These are phyloP conservation scores for Globisporangium canariense DNA, from an alignment of 352 stramenopile genomes.

Conservation along the genomic window DNA sequence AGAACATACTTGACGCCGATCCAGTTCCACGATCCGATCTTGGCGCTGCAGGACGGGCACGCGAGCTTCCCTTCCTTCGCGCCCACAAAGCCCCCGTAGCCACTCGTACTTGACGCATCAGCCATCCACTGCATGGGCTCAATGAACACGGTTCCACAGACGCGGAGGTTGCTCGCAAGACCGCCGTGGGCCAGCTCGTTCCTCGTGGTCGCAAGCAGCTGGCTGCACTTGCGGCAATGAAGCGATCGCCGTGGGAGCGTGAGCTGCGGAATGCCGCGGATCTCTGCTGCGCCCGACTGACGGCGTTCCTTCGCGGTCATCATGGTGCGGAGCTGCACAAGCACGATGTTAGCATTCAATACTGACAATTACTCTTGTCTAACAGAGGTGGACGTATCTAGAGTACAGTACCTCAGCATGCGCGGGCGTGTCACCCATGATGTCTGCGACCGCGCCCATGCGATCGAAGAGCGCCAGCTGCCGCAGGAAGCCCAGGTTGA, in stretches of 20 bases:
- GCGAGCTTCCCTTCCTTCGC: conserved; percentile 55
- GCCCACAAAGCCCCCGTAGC: conserved; percentile 20
- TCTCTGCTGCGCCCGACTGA: conserved; percentile 21
- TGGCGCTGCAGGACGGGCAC: conserved; percentile 65
- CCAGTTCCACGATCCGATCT: conserved; percentile 79
- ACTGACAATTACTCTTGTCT: background rate
- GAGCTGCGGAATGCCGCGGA: conserved; percentile 28
- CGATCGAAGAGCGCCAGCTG: conserved; percentile 69
- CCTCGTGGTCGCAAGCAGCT: conserved; percentile 37
- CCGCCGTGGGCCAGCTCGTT: conserved; percentile 37
- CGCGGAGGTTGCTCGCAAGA: background rate
- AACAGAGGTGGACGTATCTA: background rate
- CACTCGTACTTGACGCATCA: background rate
- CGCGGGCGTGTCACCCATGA: conserved; percentile 41
- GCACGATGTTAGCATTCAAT: background rate
- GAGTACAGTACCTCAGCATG: conserved; percentile 39
- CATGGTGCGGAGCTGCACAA: conserved; percentile 41
- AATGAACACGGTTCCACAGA: conserved; percentile 36
- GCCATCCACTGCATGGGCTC: conserved; percentile 76
- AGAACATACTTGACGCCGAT: conserved; percentile 63
- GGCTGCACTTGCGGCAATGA: conserved; percentile 62
- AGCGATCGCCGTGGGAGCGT: conserved; percentile 19
- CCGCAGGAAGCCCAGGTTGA: conserved; percentile 69
- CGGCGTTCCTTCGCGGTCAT: conserved; percentile 34
- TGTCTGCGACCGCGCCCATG: conserved; percentile 43